Evolutionary conservation across 2,329 filamentous ascomycete genomes (phyloP).

Genomic region (Penicillium polonicum): DNA sequence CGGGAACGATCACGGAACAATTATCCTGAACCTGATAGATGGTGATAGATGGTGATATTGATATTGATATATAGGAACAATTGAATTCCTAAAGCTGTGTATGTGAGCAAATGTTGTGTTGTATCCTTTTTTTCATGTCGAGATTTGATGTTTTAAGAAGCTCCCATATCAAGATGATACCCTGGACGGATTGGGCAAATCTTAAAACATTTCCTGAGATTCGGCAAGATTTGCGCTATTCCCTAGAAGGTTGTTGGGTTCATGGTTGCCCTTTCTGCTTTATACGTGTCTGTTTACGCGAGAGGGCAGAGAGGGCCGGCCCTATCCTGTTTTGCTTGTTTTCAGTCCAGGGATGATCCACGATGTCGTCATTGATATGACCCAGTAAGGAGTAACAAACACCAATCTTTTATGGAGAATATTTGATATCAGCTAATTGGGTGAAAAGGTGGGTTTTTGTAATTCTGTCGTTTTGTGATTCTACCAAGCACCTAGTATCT

Average conservation of each 20-base stretch:
- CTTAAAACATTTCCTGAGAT: not conserved
- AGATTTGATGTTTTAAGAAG: not conserved
- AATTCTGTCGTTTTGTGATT: no score
- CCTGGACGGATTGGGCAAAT: not conserved
- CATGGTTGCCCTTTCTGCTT: not conserved
- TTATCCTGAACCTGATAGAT: not conserved
- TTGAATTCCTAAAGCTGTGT: not conserved
- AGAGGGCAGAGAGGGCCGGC: slow-evolving; percentile 14
- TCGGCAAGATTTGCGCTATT: not conserved
- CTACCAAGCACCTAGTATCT: no score
- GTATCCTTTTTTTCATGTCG: not conserved
- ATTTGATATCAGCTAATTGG: not conserved
- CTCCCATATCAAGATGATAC: not conserved
- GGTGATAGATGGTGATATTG: not conserved
- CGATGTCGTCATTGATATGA: not conserved
- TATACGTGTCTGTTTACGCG: slow-evolving; percentile 7
- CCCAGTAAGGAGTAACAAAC: not conserved
- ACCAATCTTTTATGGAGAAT: not conserved
- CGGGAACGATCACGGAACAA: slow-evolving; percentile 5
- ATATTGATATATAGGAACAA: not conserved
- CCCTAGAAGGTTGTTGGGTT: not conserved
- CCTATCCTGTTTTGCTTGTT: slow-evolving; percentile 10
- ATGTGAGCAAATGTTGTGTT: not conserved
- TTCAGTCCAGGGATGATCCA: not conserved
- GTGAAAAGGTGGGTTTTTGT: not conserved